Conservation (phyloP, 306 rosid species). For the Glycine latifolia region DNA sequence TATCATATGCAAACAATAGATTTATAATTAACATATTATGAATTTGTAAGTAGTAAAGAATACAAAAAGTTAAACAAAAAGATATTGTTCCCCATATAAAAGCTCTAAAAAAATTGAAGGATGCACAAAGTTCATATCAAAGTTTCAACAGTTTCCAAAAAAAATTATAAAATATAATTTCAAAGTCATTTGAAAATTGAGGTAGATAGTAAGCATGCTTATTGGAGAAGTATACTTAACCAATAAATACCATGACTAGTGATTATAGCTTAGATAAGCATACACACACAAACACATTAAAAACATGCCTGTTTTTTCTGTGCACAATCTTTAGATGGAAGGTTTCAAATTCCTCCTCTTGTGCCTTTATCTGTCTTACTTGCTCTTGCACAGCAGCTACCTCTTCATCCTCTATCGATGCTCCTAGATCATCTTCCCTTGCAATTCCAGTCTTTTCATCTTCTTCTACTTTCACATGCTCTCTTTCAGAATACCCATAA, state of each 20-base stretch:
- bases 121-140: not conserved
- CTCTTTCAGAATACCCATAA: slow-evolving; percentile 78
- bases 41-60: not conserved
- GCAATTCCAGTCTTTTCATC: slow-evolving; percentile 59
- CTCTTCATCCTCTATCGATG: slow-evolving; percentile 86
- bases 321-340: slow-evolving; percentile 92
- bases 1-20: slow-evolving; percentile 4
- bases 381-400: slow-evolving; percentile 94
- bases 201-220: slow-evolving; percentile 31
- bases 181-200: slow-evolving; percentile 8
- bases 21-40: slow-evolving; percentile 22
- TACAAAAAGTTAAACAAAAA: not conserved
- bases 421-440: slow-evolving; percentile 72
- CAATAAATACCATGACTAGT: slow-evolving; percentile 22
- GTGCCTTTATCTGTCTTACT: slow-evolving; percentile 87
- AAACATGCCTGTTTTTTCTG: slow-evolving; percentile 82
- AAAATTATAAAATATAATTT: slow-evolving; percentile 3
- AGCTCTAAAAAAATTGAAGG: not conserved
- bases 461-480: slow-evolving; percentile 67
- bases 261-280: slow-evolving; percentile 25
- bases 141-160: not conserved
- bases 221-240: not conserved
- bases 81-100: not conserved
- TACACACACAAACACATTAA: not conserved
- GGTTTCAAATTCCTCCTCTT: slow-evolving; percentile 90